These are phyloP conservation scores for Lachancea sp. DNA, from an alignment of 805 yeast genomes.

Conservation along the genomic window DNA sequence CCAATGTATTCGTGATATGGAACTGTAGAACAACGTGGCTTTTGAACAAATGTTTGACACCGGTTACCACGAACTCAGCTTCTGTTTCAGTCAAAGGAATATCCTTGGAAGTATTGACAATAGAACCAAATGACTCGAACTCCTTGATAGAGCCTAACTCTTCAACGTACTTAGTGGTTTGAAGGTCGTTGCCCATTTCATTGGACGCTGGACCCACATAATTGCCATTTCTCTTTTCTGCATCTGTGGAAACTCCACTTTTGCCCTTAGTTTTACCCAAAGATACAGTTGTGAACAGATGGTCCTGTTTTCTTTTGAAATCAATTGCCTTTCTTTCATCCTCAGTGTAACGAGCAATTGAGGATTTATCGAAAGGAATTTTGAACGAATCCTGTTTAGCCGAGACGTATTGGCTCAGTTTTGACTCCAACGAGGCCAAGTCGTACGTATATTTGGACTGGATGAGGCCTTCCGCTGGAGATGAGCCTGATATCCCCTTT, in stretches of 20 bases:
- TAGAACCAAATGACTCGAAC: conserved; percentile 62
- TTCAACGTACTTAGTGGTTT: conserved; percentile 61
- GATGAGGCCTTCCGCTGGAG: conserved; percentile 40
- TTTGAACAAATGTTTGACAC: conserved; percentile 75
- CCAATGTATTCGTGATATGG: conserved; percentile 76
- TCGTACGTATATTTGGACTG: conserved; percentile 66
- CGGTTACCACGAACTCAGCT: conserved; percentile 85
- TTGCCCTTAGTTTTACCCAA: conserved; percentile 17
- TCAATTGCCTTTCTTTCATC: conserved; percentile 65
- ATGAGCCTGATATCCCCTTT: conserved; percentile 22
- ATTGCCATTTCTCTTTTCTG: conserved; percentile 22
- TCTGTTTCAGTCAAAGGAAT: conserved; percentile 81
- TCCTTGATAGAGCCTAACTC: conserved; percentile 69
- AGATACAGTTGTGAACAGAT: conserved; percentile 30
- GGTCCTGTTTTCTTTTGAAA: conserved; percentile 45
- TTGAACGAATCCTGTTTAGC: conserved; percentile 34
- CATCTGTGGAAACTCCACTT: conserved; percentile 15
- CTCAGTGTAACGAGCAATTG: conserved; percentile 58
- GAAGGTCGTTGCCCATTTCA: conserved; percentile 32
- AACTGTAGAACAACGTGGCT: conserved; percentile 72
- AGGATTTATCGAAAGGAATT: conserved; percentile 63
- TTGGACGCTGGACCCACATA: conserved; percentile 27
- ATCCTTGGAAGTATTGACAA: conserved; percentile 61
- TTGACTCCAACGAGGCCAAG: conserved; percentile 69
- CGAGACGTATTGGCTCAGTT: conserved; percentile 61